Percentiles rank a stretch among this genome's conserved stretches.
phyloP scores from a whole-genome alignment of 1,284 basidiomycete genomes.

The Leccinum pallidistipes region DNA sequence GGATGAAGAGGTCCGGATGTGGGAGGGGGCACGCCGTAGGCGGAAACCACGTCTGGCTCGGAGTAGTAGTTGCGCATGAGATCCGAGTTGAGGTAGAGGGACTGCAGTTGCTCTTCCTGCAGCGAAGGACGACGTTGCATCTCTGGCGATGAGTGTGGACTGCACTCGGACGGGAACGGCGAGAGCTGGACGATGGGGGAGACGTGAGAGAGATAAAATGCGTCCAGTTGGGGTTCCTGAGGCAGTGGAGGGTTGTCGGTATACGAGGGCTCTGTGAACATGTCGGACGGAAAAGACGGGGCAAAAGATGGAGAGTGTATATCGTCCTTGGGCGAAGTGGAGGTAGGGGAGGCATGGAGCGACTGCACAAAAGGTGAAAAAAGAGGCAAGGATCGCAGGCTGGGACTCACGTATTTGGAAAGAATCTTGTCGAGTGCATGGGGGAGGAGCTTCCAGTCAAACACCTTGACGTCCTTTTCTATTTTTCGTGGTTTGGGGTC shows the following conservation, averaged over 20 bases:
- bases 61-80: slow-evolving; percentile 26
- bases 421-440: slow-evolving; percentile 91
- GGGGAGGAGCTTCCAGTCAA: slow-evolving; percentile 84
- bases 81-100: slow-evolving; percentile 27
- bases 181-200: slow-evolving; percentile 19
- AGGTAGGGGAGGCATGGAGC: slow-evolving; percentile 37
- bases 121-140: slow-evolving; percentile 16
- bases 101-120: slow-evolving; percentile 27
- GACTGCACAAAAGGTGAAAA: slow-evolving; percentile 36
- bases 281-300: slow-evolving; percentile 5
- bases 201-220: slow-evolving; percentile 27
- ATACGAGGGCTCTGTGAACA: slow-evolving; percentile 7
- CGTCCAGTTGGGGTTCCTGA: slow-evolving; percentile 19
- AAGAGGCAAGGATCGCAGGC: neutral
- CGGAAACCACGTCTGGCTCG: slow-evolving; percentile 14
- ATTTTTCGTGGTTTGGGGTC: slow-evolving; percentile 95
- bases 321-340: slow-evolving; percentile 10
- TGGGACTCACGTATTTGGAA: slow-evolving; percentile 83
- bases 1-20: slow-evolving; percentile 13
- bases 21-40: slow-evolving; percentile 11
- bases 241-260: slow-evolving; percentile 8
- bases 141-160: slow-evolving; percentile 18
- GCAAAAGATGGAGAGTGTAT: slow-evolving; percentile 2
- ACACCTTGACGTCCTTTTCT: slow-evolving; percentile 97
- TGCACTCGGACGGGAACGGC: slow-evolving; percentile 19